Percentiles rank a stretch among this genome's conserved stretches.
phyloP scores from a whole-genome alignment of 2,329 filamentous ascomycete genomes.

The Pyrenochaeta sp. region DNA sequence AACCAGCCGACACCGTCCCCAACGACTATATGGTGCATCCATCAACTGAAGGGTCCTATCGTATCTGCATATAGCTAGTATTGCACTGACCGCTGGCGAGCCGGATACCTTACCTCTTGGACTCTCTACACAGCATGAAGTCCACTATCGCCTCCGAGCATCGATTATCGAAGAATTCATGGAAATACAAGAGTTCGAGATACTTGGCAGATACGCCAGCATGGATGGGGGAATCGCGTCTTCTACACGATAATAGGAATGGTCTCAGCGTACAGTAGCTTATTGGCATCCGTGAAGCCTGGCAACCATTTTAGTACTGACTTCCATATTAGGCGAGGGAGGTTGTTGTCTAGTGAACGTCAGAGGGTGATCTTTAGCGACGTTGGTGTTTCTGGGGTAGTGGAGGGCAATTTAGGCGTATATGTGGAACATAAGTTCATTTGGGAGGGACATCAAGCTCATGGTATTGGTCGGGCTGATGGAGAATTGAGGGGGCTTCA shows the following conservation, averaged over 20 bases:
- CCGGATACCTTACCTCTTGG: no score
- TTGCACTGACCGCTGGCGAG: no score
- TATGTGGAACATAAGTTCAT: background rate
- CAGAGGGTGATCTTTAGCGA: no score
- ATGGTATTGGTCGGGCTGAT: background rate
- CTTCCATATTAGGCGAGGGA: background rate
- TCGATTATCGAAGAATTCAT: no score
- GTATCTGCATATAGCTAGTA: no score
- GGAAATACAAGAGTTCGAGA: background rate
- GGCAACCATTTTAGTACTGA: background rate
- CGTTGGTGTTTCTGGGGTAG: no score
- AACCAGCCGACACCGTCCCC: no score
- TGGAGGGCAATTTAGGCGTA: background rate
- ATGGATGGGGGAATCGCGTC: background rate
- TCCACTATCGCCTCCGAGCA: no score
- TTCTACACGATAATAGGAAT: background rate
- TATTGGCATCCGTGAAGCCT: background rate
- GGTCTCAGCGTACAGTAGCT: background rate
- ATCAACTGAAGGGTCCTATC: no score
- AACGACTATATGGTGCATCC: no score
- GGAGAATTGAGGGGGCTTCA: background rate
- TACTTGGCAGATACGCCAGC: background rate
- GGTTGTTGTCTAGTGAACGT: no score
- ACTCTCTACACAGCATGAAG: no score
- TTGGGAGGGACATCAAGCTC: background rate